Evolutionary conservation across 768 basidiomycete genomes (phyloP), one percentile per base, ranked within the genome.

Genomic region (Leccinellum rugosiceps): DNA sequence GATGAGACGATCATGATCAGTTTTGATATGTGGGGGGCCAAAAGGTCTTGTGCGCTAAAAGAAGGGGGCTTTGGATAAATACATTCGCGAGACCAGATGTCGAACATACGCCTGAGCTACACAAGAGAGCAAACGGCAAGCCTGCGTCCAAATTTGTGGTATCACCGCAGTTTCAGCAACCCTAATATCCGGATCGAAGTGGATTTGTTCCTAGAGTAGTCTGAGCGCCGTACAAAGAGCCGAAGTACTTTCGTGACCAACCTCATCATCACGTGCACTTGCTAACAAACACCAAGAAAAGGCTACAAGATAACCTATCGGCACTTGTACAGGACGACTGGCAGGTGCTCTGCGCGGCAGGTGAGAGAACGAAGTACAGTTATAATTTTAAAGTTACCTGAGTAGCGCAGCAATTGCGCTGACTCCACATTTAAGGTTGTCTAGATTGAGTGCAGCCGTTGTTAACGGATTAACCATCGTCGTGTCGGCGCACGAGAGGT

Each of bases 291-390:
- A 76, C 25, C 74, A 66, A 25, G 78, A 76, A 31, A 92, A 79
- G 45, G 79, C 77, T 13, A 80, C 76, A 17, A 92, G 63, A 38
- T 75, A 66, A 4, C 89, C 91, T n/a, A 90, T 63, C 1, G 92
- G 90, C 9, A 93, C 66, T 59, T 80, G 77, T 0, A 93, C 83
- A 17, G 88, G 83, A 9, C 91, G 82, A 45, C 79, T 76, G 2
- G 78, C 76, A 3, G 78, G 70, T 13, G 84, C 74, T 47, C 88
- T 91, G 58, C 3, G 35, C 5, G 28, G 15, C 26, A 51, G 28
- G 50, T 58, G 35, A 55, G 55, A 54, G 14, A 45, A 34, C 56
- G 11, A 28, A 52, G 15, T 21, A 17, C 34, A 35, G 17, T 34
- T 6, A 13, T 3, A 23, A 38, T 25, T 57, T 53, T 19, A 13